Percentiles rank a stretch among this genome's conserved stretches.
These are phyloP conservation scores for Hsuehochloa calcarea DNA, from an alignment of 176 grass and related monocot species.

Conservation along the genomic window DNA sequence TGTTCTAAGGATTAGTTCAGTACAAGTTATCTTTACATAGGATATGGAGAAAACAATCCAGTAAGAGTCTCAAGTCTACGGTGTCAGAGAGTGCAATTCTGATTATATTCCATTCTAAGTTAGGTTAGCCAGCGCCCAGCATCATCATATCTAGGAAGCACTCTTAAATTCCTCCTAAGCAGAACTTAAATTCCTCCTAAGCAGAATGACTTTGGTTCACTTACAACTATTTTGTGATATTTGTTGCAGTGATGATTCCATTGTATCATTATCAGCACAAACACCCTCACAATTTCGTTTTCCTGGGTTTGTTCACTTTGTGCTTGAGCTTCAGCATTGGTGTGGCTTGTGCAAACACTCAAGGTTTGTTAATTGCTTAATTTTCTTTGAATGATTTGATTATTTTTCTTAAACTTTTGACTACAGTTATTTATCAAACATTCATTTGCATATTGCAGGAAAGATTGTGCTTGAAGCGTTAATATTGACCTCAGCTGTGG, in stretches of 20 bases:
- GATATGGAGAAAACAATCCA: background rate
- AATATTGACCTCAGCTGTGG: conserved; percentile 84
- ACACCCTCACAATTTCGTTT: conserved; percentile 85
- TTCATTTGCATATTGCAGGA: conserved; percentile 51
- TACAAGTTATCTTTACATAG: background rate
- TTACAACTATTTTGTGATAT: conserved; percentile 27
- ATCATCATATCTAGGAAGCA: background rate
- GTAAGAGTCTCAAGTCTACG: background rate
- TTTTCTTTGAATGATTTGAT: background rate
- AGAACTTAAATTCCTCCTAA: background rate
- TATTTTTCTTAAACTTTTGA: background rate
- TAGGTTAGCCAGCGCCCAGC: background rate
- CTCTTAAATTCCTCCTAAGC: background rate
- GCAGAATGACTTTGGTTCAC: background rate
- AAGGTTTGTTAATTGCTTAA: conserved; percentile 60
- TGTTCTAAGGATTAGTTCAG: background rate
- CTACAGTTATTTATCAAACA: background rate
- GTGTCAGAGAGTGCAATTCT: background rate
- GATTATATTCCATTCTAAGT: background rate
- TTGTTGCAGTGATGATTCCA: conserved; percentile 70
- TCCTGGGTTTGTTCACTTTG: conserved; percentile 88
- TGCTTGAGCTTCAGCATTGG: conserved; percentile 96
- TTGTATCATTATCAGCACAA: conserved; percentile 92
- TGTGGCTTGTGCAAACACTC: conserved; percentile 93
- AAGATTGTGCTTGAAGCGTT: conserved; percentile 95